A percentile compares a stretch with the other conserved stretches of the same genome.
These are phyloP conservation scores for Mimosa bimucronata DNA, from an alignment of 306 rosid species.

Conservation along the genomic window DNA sequence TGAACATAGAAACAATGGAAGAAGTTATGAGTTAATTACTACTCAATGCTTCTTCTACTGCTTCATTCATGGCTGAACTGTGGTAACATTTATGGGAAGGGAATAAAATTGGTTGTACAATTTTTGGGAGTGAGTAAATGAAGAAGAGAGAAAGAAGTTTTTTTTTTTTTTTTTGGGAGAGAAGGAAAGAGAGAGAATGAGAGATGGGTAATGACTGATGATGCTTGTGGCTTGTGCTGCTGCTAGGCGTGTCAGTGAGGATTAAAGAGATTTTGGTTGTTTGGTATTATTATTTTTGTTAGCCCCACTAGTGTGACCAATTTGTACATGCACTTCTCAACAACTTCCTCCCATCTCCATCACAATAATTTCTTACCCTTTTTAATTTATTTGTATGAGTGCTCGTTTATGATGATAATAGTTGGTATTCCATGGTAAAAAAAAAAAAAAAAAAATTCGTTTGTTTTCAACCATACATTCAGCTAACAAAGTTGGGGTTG, in stretches of 20 bases:
- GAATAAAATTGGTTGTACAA: not conserved
- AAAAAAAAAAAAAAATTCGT: no score
- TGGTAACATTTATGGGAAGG: not conserved
- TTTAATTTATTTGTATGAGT: no score
- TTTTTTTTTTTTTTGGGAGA: not conserved
- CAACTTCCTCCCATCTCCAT: not conserved
- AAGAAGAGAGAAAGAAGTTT: not conserved
- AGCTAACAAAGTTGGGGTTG: no score
- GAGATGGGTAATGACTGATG: constrained; percentile 47
- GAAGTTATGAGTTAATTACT: constrained; percentile 4
- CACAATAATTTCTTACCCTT: not conserved
- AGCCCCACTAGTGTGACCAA: not conserved
- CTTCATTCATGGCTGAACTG: constrained; percentile 3
- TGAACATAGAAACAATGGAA: constrained; percentile 13
- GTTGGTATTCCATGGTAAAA: no score
- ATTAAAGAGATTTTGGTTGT: not conserved
- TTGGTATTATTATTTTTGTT: not conserved
- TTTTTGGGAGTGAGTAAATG: not conserved
- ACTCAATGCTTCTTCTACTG: constrained; percentile 20
- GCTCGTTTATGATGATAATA: no score
- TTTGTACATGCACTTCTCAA: not conserved
- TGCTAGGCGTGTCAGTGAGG: constrained; percentile 46
- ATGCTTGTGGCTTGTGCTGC: constrained; percentile 55
- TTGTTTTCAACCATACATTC: no score
- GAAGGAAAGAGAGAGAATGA: not conserved